phyloP scores from a whole-genome alignment of 169 alveolate species.

The Cryptosporidium canis region DNA sequence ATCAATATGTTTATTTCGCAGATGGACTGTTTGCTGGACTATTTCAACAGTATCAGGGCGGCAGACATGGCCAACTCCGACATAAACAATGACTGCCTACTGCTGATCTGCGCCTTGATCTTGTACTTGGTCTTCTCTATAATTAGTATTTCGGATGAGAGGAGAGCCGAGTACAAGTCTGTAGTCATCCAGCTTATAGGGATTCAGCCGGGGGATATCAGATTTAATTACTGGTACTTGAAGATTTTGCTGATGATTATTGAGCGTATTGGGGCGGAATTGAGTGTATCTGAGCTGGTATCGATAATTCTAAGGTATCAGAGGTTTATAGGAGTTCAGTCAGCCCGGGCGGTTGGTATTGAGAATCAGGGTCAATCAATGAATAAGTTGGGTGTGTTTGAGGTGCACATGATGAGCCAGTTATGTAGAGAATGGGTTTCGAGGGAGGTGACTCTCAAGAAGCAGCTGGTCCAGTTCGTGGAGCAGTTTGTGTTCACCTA shows the following conservation, averaged over 20 bases:
- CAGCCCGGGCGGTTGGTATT: neutral
- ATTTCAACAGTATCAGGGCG: neutral
- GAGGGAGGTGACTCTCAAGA: slow-evolving; percentile 23
- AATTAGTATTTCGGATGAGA: neutral
- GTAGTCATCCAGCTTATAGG: neutral
- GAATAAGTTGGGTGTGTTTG: slow-evolving; percentile 5
- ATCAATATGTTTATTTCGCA: slow-evolving; percentile 11
- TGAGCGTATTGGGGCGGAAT: neutral
- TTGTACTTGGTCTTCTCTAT: slow-evolving; percentile 19
- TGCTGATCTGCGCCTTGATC: slow-evolving; percentile 12
- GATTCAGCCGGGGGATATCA: neutral
- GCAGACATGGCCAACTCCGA: neutral
- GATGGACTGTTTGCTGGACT: neutral
- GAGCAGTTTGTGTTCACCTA: neutral
- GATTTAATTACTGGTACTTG: slow-evolving; percentile 57
- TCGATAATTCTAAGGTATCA: slow-evolving; percentile 3
- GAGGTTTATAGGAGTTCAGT: neutral
- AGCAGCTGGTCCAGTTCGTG: neutral
- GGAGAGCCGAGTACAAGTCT: neutral
- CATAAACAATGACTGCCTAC: slow-evolving; percentile 12
- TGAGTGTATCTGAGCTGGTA: neutral
- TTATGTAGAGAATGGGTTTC: slow-evolving; percentile 21
- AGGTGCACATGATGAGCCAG: neutral
- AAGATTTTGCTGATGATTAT: slow-evolving; percentile 3
- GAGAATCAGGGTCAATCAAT: neutral